phyloP scores from a whole-genome alignment of 257 asterid species.

The Nicotiana undulata region DNA sequence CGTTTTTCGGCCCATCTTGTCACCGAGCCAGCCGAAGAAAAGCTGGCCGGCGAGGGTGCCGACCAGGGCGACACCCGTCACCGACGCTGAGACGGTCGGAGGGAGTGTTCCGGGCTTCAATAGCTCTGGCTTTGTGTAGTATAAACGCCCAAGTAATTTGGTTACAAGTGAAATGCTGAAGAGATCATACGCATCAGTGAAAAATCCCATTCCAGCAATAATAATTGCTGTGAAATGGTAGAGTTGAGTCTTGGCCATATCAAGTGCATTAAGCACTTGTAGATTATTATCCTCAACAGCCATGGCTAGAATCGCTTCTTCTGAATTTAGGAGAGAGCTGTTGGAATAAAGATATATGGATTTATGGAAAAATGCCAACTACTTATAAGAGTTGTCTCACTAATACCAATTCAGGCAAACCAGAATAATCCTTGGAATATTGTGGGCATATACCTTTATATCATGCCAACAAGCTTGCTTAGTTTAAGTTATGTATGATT shows the following conservation, averaged over 20 bases:
- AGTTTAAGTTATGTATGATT: neutral
- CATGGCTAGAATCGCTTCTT: neutral
- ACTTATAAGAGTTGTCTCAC: neutral
- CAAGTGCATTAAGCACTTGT: slow-evolving; percentile 1
- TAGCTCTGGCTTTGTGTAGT: slow-evolving; percentile 9
- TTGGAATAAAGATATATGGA: neutral
- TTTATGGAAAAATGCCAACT: neutral
- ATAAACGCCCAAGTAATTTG: slow-evolving; percentile 19
- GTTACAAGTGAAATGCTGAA: slow-evolving; percentile 17
- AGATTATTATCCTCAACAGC: neutral
- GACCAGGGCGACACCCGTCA: slow-evolving; percentile 19
- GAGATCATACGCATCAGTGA: slow-evolving; percentile 23
- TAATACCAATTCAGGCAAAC: neutral
- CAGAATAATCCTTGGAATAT: neutral
- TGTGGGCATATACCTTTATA: neutral
- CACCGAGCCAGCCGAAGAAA: slow-evolving; percentile 7
- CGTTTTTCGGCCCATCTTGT: slow-evolving; percentile 19
- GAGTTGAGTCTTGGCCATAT: slow-evolving; percentile 15
- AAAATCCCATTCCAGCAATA: slow-evolving; percentile 25
- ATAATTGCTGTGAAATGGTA: slow-evolving; percentile 18
- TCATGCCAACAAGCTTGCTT: neutral
- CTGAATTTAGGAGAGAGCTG: neutral
- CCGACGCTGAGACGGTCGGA: slow-evolving; percentile 2
- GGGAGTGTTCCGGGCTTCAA: slow-evolving; percentile 25
- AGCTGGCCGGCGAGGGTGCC: slow-evolving; percentile 25